These are phyloP conservation scores for Xylaria arbuscula DNA, from an alignment of 2,329 filamentous ascomycete species.

Conservation along the genomic window DNA sequence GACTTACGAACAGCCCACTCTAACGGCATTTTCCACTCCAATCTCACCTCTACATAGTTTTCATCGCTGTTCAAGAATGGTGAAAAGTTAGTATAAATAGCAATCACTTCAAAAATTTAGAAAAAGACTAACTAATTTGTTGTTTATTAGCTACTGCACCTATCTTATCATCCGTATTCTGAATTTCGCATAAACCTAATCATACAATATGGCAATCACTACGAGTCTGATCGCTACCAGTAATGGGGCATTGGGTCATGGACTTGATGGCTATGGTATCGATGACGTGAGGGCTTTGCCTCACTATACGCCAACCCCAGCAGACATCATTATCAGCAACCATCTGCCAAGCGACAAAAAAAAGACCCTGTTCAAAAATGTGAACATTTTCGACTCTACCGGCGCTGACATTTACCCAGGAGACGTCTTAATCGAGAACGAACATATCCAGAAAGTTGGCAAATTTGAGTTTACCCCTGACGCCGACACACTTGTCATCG, in stretches of 20 bases:
- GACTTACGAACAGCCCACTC: background rate
- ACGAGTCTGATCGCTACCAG: too few species aligned
- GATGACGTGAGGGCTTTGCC: constrained; percentile 10
- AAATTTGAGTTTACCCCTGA: constrained; percentile 41
- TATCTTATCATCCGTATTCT: background rate
- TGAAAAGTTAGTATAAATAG: background rate
- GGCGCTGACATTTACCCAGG: constrained; percentile 47
- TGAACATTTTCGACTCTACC: constrained; percentile 50
- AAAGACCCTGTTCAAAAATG: constrained; percentile 48
- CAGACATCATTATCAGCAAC: constrained; percentile 23
- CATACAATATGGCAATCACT: background rate
- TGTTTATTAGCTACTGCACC: background rate
- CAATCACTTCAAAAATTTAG: background rate
- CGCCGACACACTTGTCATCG: constrained; percentile 53
- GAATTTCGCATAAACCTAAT: background rate
- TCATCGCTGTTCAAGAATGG: background rate
- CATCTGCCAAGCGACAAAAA: constrained; percentile 7
- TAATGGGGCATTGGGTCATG: constrained; percentile 4
- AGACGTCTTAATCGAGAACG: constrained; percentile 48
- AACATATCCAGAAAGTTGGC: constrained; percentile 46
- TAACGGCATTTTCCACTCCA: background rate
- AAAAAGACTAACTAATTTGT: background rate
- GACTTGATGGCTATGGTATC: constrained; percentile 25
- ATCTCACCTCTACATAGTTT: too few species aligned
- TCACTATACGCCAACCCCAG: constrained; percentile 22